These are phyloP conservation scores for Pythium catenulatum DNA, from an alignment of 352 stramenopile species.

Conservation along the genomic window DNA sequence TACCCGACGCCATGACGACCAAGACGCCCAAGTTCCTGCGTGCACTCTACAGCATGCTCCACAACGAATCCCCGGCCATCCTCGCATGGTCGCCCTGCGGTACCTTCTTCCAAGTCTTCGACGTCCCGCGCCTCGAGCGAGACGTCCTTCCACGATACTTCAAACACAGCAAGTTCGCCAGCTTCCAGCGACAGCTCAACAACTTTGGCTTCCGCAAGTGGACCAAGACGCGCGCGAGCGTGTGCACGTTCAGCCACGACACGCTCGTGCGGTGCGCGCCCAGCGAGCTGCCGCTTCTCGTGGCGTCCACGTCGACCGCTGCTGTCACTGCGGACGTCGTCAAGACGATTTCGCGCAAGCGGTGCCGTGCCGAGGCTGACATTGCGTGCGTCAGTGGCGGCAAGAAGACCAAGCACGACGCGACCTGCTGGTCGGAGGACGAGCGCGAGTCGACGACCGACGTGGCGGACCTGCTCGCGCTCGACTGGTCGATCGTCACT, in stretches of 20 bases:
- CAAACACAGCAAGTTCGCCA: slow-evolving; percentile 95
- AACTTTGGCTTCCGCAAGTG: slow-evolving; percentile 95
- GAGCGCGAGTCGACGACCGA: background rate
- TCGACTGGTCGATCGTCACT: slow-evolving; percentile 8
- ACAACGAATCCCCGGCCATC: slow-evolving; percentile 77
- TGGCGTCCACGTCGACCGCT: background rate
- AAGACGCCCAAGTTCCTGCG: slow-evolving; percentile 80
- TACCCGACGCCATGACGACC: background rate
- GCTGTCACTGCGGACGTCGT: too few relatives aligned
- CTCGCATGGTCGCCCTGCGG: slow-evolving; percentile 81
- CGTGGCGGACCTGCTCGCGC: background rate
- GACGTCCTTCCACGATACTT: slow-evolving; percentile 95
- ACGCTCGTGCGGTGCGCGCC: slow-evolving; percentile 2
- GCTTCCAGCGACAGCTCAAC: slow-evolving; percentile 95
- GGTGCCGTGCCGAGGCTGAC: background rate
- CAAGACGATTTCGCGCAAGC: slow-evolving; percentile 6
- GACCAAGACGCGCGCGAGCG: slow-evolving; percentile 87
- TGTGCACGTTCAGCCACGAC: slow-evolving; percentile 88
- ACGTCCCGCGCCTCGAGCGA: slow-evolving; percentile 75
- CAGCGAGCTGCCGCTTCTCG: background rate
- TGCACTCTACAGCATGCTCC: slow-evolving; percentile 85
- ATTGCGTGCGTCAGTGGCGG: too few relatives aligned
- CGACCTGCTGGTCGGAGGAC: background rate
- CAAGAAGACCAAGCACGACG: slow-evolving; percentile 10
- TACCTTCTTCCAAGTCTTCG: slow-evolving; percentile 80